Conservation (phyloP, 2,329 filamentous ascomycete genomes). For the Calonectria leucothoes region DNA sequence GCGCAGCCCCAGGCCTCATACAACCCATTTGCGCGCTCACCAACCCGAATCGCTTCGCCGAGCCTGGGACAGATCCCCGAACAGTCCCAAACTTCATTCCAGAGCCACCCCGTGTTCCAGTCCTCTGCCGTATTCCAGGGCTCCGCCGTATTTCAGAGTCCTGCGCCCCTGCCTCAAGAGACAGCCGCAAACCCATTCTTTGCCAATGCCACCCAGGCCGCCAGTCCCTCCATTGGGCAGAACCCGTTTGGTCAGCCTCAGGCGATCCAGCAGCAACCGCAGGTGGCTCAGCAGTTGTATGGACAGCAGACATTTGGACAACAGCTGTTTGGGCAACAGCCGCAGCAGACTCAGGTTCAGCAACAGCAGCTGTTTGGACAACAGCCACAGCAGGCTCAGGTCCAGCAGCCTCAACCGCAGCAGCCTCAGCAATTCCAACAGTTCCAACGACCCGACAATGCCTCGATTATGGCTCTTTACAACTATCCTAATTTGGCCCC, state of each 20-base stretch:
- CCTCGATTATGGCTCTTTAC: slow-evolving; percentile 81
- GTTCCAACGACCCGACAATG: slow-evolving; percentile 71
- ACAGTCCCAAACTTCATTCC: slow-evolving; percentile 59
- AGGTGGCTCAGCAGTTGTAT: not conserved
- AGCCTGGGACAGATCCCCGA: slow-evolving; percentile 64
- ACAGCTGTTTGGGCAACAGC: slow-evolving; percentile 4
- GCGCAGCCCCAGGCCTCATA: slow-evolving; percentile 48
- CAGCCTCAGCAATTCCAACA: slow-evolving; percentile 46
- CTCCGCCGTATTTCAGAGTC: slow-evolving; percentile 48
- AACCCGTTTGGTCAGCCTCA: slow-evolving; percentile 43
- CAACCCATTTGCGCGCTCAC: slow-evolving; percentile 64
- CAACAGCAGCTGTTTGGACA: slow-evolving; percentile 44
- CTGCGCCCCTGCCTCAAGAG: slow-evolving; percentile 37
- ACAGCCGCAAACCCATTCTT: slow-evolving; percentile 54
- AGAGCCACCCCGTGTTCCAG: slow-evolving; percentile 45
- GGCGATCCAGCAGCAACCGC: slow-evolving; percentile 29
- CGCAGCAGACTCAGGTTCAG: too few species aligned
- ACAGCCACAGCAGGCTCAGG: slow-evolving; percentile 17
- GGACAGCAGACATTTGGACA: slow-evolving; percentile 32
- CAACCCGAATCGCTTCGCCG: slow-evolving; percentile 62
- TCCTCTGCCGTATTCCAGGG: slow-evolving; percentile 47
- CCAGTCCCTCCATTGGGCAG: slow-evolving; percentile 41
- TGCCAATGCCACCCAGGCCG: slow-evolving; percentile 41
- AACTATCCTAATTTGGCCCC: slow-evolving; percentile 68
- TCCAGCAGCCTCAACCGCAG: slow-evolving; percentile 36